Evolutionary conservation across 441 rosid species (phyloP).

Genomic region (Gossypium davidsonii): DNA sequence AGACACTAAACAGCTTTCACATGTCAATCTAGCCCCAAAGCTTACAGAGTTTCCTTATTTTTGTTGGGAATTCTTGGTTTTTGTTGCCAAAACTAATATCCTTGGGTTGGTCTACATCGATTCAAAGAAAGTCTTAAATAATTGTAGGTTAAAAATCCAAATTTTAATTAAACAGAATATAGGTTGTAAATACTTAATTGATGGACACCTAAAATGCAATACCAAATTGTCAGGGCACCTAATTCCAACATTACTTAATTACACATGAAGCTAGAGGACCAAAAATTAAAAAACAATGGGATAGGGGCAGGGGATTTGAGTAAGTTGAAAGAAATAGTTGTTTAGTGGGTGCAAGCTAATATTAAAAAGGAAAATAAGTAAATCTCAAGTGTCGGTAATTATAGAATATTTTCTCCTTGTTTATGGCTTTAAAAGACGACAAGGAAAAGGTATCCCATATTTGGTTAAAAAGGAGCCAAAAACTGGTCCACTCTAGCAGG

Average conservation of each 20-base stretch:
- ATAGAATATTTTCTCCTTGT: neutral
- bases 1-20: too few species aligned
- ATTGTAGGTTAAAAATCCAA: too few species aligned
- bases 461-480: neutral
- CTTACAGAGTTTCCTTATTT: too few species aligned
- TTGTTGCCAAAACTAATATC: too few species aligned
- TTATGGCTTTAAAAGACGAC: neutral
- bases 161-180: too few species aligned
- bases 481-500: neutral
- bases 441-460: neutral
- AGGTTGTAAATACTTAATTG: neutral
- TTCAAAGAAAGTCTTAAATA: too few species aligned
- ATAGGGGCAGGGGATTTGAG: neutral
- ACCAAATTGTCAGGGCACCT: neutral
- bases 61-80: too few species aligned
- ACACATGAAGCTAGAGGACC: neutral
- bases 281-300: neutral
- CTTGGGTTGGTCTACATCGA: neutral
- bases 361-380: neutral
- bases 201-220: too few species aligned
- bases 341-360: neutral
- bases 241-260: neutral
- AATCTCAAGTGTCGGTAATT: neutral
- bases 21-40: too few species aligned
- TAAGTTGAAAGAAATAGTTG: neutral